Base-by-base conservation (phyloP, 805 yeast genomes). In the Wickerhamomyces sydowiorum region DNA sequence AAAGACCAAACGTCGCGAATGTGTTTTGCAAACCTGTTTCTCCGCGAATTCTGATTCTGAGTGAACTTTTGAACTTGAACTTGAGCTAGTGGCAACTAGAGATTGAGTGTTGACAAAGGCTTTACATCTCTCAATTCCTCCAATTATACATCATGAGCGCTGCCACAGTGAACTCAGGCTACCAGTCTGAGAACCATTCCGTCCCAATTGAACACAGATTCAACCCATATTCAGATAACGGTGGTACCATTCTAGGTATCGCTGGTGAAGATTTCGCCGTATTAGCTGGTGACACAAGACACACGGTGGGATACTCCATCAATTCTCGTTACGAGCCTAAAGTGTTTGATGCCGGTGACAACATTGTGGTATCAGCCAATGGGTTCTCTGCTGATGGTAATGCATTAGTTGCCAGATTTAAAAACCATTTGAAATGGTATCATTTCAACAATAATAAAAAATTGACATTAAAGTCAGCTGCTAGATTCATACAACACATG, bases 221-320 rank as follows among this genome's bases (percentile, higher is more conserved):
- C 69, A 88, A 89, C 60, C 97, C 97, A 30, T 89, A 89, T 69
- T 70, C 91, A 24, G 96, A 90, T 65, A 88, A 90, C 56, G 99
- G 99, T 55, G 99, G 99, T 57, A 91, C 98, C 7, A 90, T 91
- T 42, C 69, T 93, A 52, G 99, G 98, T 40, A 93, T 93, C 65
- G 97, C 99, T 1, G 99, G 99, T 39, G 86, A 88, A 62, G 97
- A 93, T 65, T 93, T 89, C 58, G 96, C 96, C 17, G 93, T 93
- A 28, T 72, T 93, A 47, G 99, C 99, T 1, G 98, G 98, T 36
- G 99, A 93, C 64, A 93, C 99, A n/a, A 83, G 99, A 71, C 95
- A 86, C 58, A 87, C 96, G 5, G 82, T 85, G 17, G 99, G 97
- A 19, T 93, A 89, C 67, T 81, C 86, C 48, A 93, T 93, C 63